Conservation (phyloP, 2,329 filamentous ascomycete species). For the Sporothrix brasiliensis region DNA sequence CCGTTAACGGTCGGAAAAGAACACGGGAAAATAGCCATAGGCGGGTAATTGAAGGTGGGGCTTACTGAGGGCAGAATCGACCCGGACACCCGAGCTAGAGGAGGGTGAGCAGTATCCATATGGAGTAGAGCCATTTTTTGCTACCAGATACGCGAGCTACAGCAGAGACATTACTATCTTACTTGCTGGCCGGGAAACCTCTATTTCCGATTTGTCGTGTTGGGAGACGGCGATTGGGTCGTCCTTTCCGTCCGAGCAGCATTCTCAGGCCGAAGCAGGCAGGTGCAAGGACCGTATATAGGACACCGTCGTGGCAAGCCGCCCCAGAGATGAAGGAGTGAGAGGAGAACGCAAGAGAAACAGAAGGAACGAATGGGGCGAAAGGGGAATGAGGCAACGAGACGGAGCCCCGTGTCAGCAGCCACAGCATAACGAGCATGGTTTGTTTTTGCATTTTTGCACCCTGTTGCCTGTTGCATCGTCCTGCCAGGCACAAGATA, state of each 20-base stretch:
- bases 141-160: background rate
- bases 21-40: conserved; percentile 34
- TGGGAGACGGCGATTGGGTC: conserved; percentile 18
- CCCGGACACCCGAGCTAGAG: conserved; percentile 26
- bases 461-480: background rate
- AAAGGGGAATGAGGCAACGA: conserved; percentile 3
- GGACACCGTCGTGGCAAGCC: background rate
- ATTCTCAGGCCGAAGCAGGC: conserved; percentile 6
- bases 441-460: background rate
- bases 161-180: background rate
- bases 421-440: too few species aligned
- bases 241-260: conserved; percentile 20
- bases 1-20: conserved; percentile 30
- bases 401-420: background rate
- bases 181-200: conserved; percentile 20
- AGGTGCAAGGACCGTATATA: conserved; percentile 13
- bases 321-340: background rate
- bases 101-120: background rate
- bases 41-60: conserved; percentile 34
- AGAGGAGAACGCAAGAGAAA: background rate
- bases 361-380: background rate
- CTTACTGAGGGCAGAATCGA: conserved; percentile 29
- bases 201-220: conserved; percentile 4
- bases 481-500: background rate
- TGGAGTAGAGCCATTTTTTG: background rate